Base-by-base conservation (phyloP, 169 alveolate species). In the Theileria orientalis region DNA sequence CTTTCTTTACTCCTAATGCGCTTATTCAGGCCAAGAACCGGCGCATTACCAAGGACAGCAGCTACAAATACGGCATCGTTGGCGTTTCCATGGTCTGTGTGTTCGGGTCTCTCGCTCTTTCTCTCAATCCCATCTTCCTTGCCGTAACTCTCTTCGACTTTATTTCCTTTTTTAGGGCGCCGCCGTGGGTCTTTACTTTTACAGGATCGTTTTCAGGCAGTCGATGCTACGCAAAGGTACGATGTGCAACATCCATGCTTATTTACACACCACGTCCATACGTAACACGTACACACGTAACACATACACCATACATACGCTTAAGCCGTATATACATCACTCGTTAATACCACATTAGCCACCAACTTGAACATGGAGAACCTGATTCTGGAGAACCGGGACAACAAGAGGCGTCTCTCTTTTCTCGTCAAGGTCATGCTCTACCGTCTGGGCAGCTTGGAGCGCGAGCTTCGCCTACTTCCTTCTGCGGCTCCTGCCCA, bases 61-160 rank as follows among this genome's bases (percentile, higher is more conserved):
- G 69, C 57, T 19, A 67, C 49, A 79, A 79, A 35, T 72, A 46
- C 59, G 87, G 87, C 27, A 35, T 79, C 23, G 63, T 79, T 21
- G 87, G 87, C 16, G 76, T 79, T 30, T 37, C 84, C 21, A 21
- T 79, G 21, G 59, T 79, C 44, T 72, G 83, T 72, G 56, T 79
- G 13, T 79, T 79, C 46, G 87, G 84, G 46, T 79, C 87, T n/a
- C 69, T 79, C 23, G 44, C 74, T 8, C 14, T 79, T 30, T 79
- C 87, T n/a, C 71, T 79, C 29, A 74, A 73, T 29, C 87, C 87
- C 23, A 33, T 79, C 11, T 79, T 79, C 33, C 33, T 73, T 8
- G 8, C 57, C 41, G 87, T 32, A 72, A 47, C n/a, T 30, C 29
- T 0, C 40, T 25, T 67, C 46, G 14, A 21, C 8, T 7, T 9